Base-by-base conservation (phyloP, 371 early-diverging fungal species). In the Batkoa obscura region DNA sequence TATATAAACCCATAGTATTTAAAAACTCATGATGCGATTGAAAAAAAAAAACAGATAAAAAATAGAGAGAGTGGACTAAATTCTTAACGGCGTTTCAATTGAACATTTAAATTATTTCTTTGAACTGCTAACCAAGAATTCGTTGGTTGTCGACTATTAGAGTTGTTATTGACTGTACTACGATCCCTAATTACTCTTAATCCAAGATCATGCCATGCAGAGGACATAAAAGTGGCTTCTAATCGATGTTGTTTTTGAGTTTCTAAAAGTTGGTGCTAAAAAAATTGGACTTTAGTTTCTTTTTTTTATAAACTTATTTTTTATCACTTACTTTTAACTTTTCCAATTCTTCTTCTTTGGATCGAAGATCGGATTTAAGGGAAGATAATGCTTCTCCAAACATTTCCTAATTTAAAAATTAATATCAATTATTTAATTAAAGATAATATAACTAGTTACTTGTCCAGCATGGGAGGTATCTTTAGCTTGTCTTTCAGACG, bases 101-200 rank as follows among this genome's bases (percentile, higher is more conserved):
- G 73, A 56, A 73, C 74, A 46, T 74, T 72, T 5, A 79, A 61
- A 6, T 69, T 70, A 31, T 67, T 62, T 39, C 81, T 71, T 67
- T 85, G 83, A 58, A 80, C 77, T 15, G 75, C 80, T 46, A 85
- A 69, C 85, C 85, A 85, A 35, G 83, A 80, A 39, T 69, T 73
- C 0, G 83, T 80, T 30, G 66, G 66, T 4, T 67, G 13, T 57
- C 68, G 61, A n/a, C n/a, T n/a, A n/a, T n/a, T n/a, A n/a, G n/a
- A n/a, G n/a, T n/a, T n/a, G 61, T 71, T 61, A 55, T 72, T 72
- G 60, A 59, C 69, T 58, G 64, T 64, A 72, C 41, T 65, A 62
- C 56, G 62, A 33, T 72, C 83, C 62, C 80, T 62, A 63, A 74
- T 70, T 60, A 65, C 72, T 60, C 72, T 73, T 48, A 69, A 64